phyloP scores from a whole-genome alignment of 2,329 filamentous ascomycete species.

The Diaporthe amygdali region DNA sequence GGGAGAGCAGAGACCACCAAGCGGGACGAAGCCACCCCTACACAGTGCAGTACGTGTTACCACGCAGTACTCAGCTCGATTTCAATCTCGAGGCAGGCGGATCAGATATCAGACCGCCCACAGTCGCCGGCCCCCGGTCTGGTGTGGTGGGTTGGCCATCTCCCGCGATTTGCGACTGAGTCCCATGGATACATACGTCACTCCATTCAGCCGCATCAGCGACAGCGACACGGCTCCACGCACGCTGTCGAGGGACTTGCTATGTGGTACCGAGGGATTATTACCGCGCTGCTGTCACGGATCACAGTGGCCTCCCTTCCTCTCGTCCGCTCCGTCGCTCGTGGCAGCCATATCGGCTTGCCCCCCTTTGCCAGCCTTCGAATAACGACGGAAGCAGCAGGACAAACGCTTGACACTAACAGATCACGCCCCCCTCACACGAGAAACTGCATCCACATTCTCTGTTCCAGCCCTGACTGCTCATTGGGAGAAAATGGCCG shows the following conservation, averaged over 20 bases:
- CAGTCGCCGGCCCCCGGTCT: neutral
- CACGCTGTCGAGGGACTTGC: neutral
- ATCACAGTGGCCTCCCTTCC: neutral
- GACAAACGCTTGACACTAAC: neutral
- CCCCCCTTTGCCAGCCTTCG: neutral
- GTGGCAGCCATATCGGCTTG: neutral
- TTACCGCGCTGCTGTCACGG: neutral
- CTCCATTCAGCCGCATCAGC: slow-evolving; percentile 16
- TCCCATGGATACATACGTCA: slow-evolving; percentile 10
- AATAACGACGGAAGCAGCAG: neutral
- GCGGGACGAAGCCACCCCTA: neutral
- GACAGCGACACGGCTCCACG: neutral
- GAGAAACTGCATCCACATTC: neutral
- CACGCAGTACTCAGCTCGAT: neutral
- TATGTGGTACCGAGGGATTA: neutral
- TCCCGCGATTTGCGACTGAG: slow-evolving; percentile 16
- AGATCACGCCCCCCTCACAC: neutral
- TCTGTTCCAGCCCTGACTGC: neutral
- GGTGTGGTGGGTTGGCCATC: slow-evolving; percentile 1
- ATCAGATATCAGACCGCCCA: slow-evolving; percentile 8
- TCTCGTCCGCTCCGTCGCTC: neutral
- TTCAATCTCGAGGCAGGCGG: neutral
- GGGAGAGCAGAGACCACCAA: neutral
- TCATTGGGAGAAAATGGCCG: neutral
- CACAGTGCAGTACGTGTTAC: neutral